Evolutionary conservation across 805 yeast species (phyloP).

Genomic region (Millerozyma acaciae): DNA sequence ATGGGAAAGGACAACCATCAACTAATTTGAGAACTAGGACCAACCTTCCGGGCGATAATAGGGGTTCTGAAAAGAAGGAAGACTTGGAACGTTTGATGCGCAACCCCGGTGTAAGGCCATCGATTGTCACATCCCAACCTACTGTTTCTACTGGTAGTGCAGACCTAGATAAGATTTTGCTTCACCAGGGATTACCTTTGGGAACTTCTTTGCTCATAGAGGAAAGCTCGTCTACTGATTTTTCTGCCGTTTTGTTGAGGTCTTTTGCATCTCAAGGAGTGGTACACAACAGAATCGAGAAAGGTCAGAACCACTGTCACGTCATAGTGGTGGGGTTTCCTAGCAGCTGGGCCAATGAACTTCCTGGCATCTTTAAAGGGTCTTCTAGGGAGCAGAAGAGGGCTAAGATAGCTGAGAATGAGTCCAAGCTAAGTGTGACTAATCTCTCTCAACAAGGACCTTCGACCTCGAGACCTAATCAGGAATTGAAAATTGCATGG

Average conservation of each 20-base stretch:
- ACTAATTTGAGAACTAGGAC: no score
- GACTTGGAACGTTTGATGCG: constrained; percentile 8
- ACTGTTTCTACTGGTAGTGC: constrained; percentile 76
- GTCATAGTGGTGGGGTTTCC: constrained; percentile 60
- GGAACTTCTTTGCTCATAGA: constrained; percentile 70
- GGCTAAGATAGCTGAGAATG: constrained; percentile 51
- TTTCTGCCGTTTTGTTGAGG: constrained; percentile 64
- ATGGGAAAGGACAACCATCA: neutral
- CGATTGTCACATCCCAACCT: constrained; percentile 68
- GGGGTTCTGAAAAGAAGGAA: constrained; percentile 3
- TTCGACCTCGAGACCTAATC: constrained; percentile 10
- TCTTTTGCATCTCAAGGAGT: constrained; percentile 76
- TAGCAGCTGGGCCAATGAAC: constrained; percentile 56
- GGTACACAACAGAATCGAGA: constrained; percentile 53
- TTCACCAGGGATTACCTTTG: constrained; percentile 82
- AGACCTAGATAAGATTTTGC: constrained; percentile 69
- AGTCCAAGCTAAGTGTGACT: constrained; percentile 63
- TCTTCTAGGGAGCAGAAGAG: constrained; percentile 63
- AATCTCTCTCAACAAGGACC: constrained; percentile 37
- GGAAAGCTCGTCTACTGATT: constrained; percentile 88
- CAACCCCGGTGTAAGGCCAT: constrained; percentile 69
- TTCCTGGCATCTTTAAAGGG: constrained; percentile 78
- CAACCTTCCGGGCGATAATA: no score
- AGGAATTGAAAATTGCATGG: constrained; percentile 88
- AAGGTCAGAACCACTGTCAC: constrained; percentile 45